These are phyloP conservation scores for Fermentozyma sake DNA, from an alignment of 1,139 yeast genomes.

Conservation along the genomic window DNA sequence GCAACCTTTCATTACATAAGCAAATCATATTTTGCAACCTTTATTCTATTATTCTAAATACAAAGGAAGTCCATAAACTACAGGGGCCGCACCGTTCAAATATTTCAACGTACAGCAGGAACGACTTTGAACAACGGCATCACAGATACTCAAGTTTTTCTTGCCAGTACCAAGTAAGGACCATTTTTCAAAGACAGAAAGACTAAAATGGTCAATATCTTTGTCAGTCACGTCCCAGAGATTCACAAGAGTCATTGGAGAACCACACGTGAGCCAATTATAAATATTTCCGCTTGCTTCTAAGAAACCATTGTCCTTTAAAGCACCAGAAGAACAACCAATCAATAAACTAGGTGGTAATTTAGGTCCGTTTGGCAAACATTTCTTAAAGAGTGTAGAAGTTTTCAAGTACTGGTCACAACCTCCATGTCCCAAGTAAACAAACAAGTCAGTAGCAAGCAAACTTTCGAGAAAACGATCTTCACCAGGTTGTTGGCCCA, in stretches of 20 bases:
- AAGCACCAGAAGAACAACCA: constrained; percentile 87
- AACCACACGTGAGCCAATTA: constrained; percentile 73
- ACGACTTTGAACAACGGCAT: constrained; percentile 55
- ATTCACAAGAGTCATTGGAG: constrained; percentile 79
- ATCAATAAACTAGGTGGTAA: constrained; percentile 74
- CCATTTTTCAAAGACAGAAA: constrained; percentile 55
- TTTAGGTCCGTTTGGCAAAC: constrained; percentile 13
- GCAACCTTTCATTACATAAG: constrained; percentile 1
- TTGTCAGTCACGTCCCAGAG: constrained; percentile 97
- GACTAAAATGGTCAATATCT: constrained; percentile 79
- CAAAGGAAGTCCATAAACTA: constrained; percentile 72
- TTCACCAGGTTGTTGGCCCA: constrained; percentile 57
- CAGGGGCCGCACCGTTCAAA: constrained; percentile 80
- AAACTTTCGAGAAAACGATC: constrained; percentile 31
- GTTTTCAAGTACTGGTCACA: constrained; percentile 75
- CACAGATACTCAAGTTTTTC: constrained; percentile 27
- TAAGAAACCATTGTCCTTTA: constrained; percentile 54
- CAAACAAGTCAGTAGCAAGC: constrained; percentile 46
- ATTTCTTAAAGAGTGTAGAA: constrained; percentile 21
- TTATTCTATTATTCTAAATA: constrained; percentile 3
- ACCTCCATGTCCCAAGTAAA: constrained; percentile 94
- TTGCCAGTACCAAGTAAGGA: constrained; percentile 39
- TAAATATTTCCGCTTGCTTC: constrained; percentile 76
- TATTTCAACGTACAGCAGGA: constrained; percentile 58
- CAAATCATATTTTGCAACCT: constrained; percentile 1